phyloP scores from a whole-genome alignment of 139 green algal species.

The Trebouxia sp. region DNA sequence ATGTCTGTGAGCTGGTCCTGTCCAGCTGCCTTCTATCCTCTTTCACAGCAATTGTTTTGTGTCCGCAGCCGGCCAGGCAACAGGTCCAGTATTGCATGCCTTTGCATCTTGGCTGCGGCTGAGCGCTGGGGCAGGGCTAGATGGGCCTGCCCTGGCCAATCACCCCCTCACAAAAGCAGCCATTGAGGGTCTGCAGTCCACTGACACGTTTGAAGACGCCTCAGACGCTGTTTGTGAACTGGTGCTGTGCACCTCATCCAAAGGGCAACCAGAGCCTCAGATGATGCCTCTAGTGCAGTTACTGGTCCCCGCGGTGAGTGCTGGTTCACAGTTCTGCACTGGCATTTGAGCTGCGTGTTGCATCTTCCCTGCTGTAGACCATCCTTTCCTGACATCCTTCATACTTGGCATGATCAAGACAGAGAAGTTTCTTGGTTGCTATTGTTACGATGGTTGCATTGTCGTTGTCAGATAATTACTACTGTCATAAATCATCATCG shows the following conservation, averaged over 20 bases:
- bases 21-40: too few relatives aligned
- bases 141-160: constrained; percentile 24
- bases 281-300: constrained; percentile 72
- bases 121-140: constrained; percentile 34
- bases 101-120: constrained; percentile 83
- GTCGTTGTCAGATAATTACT: too few relatives aligned
- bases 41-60: too few relatives aligned
- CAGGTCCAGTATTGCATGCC: constrained; percentile 63
- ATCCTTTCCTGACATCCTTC: too few relatives aligned
- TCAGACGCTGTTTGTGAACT: constrained; percentile 76
- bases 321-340: not conserved
- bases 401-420: too few relatives aligned
- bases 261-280: constrained; percentile 38
- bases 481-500: too few relatives aligned
- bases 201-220: constrained; percentile 73
- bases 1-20: too few relatives aligned
- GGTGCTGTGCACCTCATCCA: constrained; percentile 41
- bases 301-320: constrained; percentile 60
- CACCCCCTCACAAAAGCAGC: constrained; percentile 60
- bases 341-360: not conserved
- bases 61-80: not conserved
- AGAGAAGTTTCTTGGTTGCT: too few relatives aligned
- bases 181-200: constrained; percentile 40
- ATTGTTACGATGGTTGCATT: too few relatives aligned
- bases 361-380: too few relatives aligned